phyloP scores from a whole-genome alignment of 495 filamentous ascomycete genomes.

The Neurospora tetraspora region DNA sequence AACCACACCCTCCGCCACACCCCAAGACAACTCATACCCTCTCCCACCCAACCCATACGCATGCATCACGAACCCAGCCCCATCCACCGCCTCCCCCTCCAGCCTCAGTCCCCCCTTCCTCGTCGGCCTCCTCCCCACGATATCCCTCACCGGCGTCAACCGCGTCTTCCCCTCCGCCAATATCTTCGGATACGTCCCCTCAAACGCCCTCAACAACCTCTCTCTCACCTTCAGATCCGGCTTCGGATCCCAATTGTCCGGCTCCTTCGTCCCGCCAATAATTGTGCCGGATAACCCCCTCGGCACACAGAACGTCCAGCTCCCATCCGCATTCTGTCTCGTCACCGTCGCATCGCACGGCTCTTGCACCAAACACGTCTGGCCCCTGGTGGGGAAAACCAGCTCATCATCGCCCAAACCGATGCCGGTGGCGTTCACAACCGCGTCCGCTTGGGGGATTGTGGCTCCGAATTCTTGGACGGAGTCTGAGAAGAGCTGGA shows the following conservation, averaged over 20 bases:
- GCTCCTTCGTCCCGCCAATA: constrained; percentile 55
- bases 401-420: constrained; percentile 47
- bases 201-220: constrained; percentile 33
- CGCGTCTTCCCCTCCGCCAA: constrained; percentile 14
- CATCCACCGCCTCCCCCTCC: constrained; percentile 29
- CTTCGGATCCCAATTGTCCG: constrained; percentile 43
- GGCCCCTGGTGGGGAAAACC: constrained; percentile 45
- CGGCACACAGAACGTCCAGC: constrained; percentile 52
- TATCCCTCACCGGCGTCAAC: constrained; percentile 31
- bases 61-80: constrained; percentile 41
- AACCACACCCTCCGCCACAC: constrained; percentile 32
- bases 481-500: constrained; percentile 5
- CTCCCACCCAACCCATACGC: constrained; percentile 55
- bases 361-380: constrained; percentile 35
- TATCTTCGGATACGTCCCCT: constrained; percentile 28
- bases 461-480: background rate
- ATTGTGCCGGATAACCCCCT: constrained; percentile 49
- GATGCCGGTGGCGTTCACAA: constrained; percentile 50
- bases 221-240: constrained; percentile 37
- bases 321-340: constrained; percentile 46
- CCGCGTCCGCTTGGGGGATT: constrained; percentile 28
- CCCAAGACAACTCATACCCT: constrained; percentile 45
- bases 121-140: constrained; percentile 30
- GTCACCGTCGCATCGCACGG: constrained; percentile 44
- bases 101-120: constrained; percentile 32